These are phyloP conservation scores for Musa itinerans DNA, from an alignment of 176 grass and related monocot species.

Conservation along the genomic window DNA sequence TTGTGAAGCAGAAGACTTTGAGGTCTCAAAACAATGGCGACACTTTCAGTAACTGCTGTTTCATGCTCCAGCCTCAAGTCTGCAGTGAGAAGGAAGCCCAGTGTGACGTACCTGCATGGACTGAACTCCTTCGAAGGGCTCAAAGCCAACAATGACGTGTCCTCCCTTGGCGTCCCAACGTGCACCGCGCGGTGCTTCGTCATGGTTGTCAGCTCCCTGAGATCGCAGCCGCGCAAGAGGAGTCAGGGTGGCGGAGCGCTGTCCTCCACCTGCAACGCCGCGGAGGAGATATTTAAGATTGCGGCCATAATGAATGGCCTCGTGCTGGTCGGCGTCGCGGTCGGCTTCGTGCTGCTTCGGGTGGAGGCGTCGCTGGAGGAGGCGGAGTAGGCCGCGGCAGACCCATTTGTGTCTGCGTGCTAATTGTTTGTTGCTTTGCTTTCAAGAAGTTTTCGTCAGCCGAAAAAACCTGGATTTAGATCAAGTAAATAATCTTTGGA, in stretches of 20 bases:
- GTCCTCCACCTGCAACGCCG: conserved; percentile 54
- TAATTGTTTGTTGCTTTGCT: background rate
- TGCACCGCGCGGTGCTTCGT: conserved; percentile 53
- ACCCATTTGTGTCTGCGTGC: background rate
- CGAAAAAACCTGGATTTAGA: background rate
- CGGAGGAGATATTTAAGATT: conserved; percentile 71
- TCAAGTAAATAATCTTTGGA: too few species aligned
- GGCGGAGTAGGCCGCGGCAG: conserved; percentile 35
- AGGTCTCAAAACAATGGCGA: conserved; percentile 35
- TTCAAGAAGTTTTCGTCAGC: background rate
- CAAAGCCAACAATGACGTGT: conserved; percentile 51
- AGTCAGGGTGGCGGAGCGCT: conserved; percentile 37
- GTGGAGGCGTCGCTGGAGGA: conserved; percentile 66
- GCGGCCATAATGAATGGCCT: conserved; percentile 75
- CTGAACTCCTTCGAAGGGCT: conserved; percentile 61
- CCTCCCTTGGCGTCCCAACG: conserved; percentile 44
- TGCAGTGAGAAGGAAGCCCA: conserved; percentile 27
- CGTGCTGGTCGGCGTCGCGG: conserved; percentile 68
- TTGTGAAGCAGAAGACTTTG: background rate
- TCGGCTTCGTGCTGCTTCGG: conserved; percentile 89
- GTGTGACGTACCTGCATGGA: conserved; percentile 44
- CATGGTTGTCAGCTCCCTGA: conserved; percentile 36
- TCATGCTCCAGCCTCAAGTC: conserved; percentile 25
- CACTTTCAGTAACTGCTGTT: conserved; percentile 32
- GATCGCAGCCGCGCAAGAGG: conserved; percentile 14